Base-by-base conservation (phyloP, 148 eudicot species). In the Rhododendron ovatum region DNA sequence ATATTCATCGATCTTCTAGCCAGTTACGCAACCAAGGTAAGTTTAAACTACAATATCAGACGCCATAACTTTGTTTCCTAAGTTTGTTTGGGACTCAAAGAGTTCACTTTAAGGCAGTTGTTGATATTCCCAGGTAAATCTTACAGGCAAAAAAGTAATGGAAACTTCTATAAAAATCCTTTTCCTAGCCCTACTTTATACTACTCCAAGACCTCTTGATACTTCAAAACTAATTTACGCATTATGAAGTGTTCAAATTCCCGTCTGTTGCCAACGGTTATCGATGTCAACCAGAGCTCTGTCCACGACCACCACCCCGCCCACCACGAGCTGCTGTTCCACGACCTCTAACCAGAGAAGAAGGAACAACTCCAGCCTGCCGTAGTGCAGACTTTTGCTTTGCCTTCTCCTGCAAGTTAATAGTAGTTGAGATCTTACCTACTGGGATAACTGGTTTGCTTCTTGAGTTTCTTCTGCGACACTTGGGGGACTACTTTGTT, bases 321-420 rank as follows among this genome's bases (percentile, higher is more conserved):
- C 88, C 92, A 41, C 87, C 86, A 79, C 95, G 94, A 7, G 86
- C 20, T 28, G 83, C 84, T 83, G 92, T 90, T 78, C 94, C 95
- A 57, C 93, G 92, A 4, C 92, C 95, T 88, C 96, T 92, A 14
- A 85, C 78, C 26, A 87, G 86, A 24, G 92, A 74, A 71, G 39
- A 37, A 37, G 39, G 4, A 37, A 37, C 3, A 35, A 89, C 82
- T 76, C 83, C 90, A 59, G 90, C 91, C 41, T 90, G 91, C 86
- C 96, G 92, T 28, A 84, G 85, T 26, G 86, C 80, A 69, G 93
- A 86, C 78, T 91, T 89, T 86, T 84, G 88, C 86, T 63, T 92
- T 39, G 98, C 99, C 86, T 95, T 92, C 85, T 91, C 95, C 26
- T 55, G 28, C 80, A 94, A 80, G 87, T 92, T 94, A 14, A 96